Evolutionary conservation across 2,329 filamentous ascomycete genomes (phyloP), one percentile per base, ranked within the genome.

Genomic region (Sclerotinia glacialis): DNA sequence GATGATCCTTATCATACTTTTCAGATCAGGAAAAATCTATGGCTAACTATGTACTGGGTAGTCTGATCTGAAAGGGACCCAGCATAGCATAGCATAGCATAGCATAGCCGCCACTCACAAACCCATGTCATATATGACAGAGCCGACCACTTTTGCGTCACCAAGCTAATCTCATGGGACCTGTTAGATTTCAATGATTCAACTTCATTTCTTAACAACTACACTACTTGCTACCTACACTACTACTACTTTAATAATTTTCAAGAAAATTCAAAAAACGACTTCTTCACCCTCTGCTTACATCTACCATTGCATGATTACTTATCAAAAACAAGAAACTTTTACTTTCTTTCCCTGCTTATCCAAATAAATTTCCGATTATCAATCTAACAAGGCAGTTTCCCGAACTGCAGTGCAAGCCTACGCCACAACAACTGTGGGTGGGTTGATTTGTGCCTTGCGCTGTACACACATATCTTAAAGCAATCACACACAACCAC

Each of bases 361-460:
- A 60, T 18, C 14, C 58, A 49, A 47, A 37, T 61, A 40, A 49
- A 61, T 40, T 49, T 26, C 58, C 58, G 31, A 49, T 49, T 21
- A 26, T 53, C 42, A 67, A 62, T 63, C 31, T 14, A 62, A 64
- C 50, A 5, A 64, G 61, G 61, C 49, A 54, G 47, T 28, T 54
- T 54, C 26, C 46, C 44, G 46, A 59, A 67, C 31, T 53, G 46
- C 61, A 49, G 42, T 47, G 42, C 28, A 49, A 26, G 47, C 34
- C 61, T 61, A 65, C 64, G 55, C 64, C 55, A 61, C 64, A 66
- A 44, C 21, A 61, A 23, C 21, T 34, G 47, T 31, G 14, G 46
- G 47, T 31, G 14, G 46, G 54, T 60, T 53, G 64, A 65, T 65
- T 65, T 65, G 64, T 47, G 54, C 46, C 54, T 65, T 60, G 54